phyloP scores from a whole-genome alignment of 257 asterid species.

The Jacaranda copaia region DNA sequence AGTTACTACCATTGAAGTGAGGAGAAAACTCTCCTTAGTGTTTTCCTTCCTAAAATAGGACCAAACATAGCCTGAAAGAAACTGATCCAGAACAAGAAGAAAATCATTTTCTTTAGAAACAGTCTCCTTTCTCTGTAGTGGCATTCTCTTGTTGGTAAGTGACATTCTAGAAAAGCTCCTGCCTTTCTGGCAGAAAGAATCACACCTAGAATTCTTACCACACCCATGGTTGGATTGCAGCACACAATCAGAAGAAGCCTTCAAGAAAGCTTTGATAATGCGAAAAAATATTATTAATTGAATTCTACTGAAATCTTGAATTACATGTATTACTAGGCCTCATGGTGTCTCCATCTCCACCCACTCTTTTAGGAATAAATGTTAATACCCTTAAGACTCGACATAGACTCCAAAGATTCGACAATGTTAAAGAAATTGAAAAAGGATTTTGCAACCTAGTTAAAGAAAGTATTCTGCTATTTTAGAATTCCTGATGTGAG shows the following conservation, averaged over 20 bases:
- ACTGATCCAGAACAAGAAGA: neutral
- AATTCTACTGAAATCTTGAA: neutral
- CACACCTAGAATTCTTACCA: too few species aligned
- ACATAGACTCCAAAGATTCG: neutral
- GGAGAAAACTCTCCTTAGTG: neutral
- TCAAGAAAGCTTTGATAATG: neutral
- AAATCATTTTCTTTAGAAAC: neutral
- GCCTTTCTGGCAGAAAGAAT: too few species aligned
- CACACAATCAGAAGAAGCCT: constrained; percentile 2
- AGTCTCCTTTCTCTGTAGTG: neutral
- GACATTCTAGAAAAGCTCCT: too few species aligned
- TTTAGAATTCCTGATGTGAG: too few species aligned
- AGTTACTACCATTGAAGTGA: neutral
- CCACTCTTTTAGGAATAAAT: neutral
- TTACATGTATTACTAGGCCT: neutral
- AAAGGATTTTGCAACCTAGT: neutral
- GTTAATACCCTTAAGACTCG: neutral
- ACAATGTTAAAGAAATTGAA: too few species aligned
- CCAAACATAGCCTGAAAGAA: neutral
- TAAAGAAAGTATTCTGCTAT: too few species aligned
- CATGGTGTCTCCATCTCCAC: neutral
- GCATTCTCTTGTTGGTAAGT: neutral
- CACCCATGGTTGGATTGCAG: neutral
- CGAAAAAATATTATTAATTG: neutral
- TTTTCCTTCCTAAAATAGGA: neutral